Evolutionary conservation across 2,329 filamentous ascomycete species (phyloP), one percentile per base, ranked within the genome.

Genomic region (Ophiocordyceps camponoti-leonardi): DNA sequence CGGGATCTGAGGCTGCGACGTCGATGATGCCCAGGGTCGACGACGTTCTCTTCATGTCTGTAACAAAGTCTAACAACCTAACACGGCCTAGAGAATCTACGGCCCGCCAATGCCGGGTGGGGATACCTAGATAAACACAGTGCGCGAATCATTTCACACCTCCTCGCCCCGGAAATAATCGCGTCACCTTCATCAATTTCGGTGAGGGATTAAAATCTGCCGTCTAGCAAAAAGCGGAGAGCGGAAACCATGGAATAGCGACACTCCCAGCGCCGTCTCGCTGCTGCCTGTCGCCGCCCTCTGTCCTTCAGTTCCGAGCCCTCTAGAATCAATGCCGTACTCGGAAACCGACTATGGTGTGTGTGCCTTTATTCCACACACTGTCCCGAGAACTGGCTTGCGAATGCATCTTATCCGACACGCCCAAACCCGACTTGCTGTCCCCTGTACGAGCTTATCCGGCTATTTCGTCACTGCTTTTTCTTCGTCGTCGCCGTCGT

Each of bases 391-490:
- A 11, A 28, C 10, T 6, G 10, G 7, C 26, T 28, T 11, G 6
- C 26, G 26, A 28, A 28, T 28, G 26, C 6, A 19, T 39, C 35
- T 19, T 37, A 10, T 37, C 16, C 16, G n/a, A 37, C 35, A 10
- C 10, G n/a, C 16, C 16, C 31, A 5, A 11, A 18, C 35, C 35
- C 18, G n/a, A 8, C 31, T 11, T 8, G 26, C 26, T 28, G 7
- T 28, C 6, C 26, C 26, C 26, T 28, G 26, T 28, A 8, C 30
- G 30, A 31, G 14, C 30, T 11, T 31, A 31, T 31, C 31, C 35
- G 20, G 14, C 39, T 16, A 7, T 6, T 11, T 14, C 22, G 28
- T 47, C 53, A 58, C 53, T 63, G 59, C 54, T 64, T 63, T 56
- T 64, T 65, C 55, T 63, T 64, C 33, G 51, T 39, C 35, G 35